These are phyloP conservation scores for barley (Hordeum vulgare) DNA, from an alignment of 176 grass and related monocot genomes.

Conservation along the genomic window MorexV3_pseudomolecules_assembly NC_058524.1:18665288-18665787, in stretches of 20 bases:
- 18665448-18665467: constrained; percentile 68
- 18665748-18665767: not conserved
- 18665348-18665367: constrained; percentile 7
- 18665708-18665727: not conserved
- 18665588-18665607: not conserved
- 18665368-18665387: constrained; percentile 13
- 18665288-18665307: constrained; percentile 6
- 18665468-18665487: constrained; percentile 49
- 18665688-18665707: not conserved
- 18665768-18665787: not conserved
- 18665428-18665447: constrained; percentile 90
- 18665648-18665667: not conserved
- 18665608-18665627: not conserved
- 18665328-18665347: constrained; percentile 18
- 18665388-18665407: not conserved
- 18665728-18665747: not conserved
- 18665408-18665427: constrained; percentile 71
- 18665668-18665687: not conserved
- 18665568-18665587: not conserved
- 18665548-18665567: not conserved
- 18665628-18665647: not conserved
- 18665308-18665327: not conserved
- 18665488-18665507: constrained; percentile 2
- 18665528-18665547: constrained; percentile 8
- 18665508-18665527: not conserved